phyloP scores from a whole-genome alignment of 2,329 filamentous ascomycete genomes.

The Xylaria sp. region DNA sequence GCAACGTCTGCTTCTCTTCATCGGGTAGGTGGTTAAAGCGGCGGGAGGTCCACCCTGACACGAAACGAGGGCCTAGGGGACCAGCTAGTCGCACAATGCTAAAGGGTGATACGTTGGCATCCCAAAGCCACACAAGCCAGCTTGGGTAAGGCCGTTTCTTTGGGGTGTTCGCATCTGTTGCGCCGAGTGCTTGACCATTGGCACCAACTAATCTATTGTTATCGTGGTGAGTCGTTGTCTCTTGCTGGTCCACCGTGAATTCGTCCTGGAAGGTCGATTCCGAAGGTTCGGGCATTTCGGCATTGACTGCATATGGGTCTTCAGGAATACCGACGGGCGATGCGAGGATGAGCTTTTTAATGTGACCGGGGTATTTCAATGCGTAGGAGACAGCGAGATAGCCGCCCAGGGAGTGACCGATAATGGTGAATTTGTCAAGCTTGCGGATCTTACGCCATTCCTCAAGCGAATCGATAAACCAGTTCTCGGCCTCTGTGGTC shows the following conservation, averaged over 20 bases:
- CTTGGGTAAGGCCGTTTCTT: constrained; percentile 72
- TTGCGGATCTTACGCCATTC: constrained; percentile 92
- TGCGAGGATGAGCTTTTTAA: constrained; percentile 96
- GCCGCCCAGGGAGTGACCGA: constrained; percentile 93
- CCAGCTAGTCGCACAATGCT: constrained; percentile 88
- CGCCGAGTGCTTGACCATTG: constrained; percentile 48
- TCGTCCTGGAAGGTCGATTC: constrained; percentile 81
- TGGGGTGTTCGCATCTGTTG: constrained; percentile 49
- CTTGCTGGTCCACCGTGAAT: constrained; percentile 78
- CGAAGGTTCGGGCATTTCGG: constrained; percentile 80
- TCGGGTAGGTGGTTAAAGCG: constrained; percentile 89
- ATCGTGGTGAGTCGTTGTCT: constrained; percentile 44
- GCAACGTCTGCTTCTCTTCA: constrained; percentile 83
- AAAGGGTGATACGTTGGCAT: constrained; percentile 96
- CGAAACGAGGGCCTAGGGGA: constrained; percentile 88
- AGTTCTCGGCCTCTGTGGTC: constrained; percentile 89
- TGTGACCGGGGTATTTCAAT: constrained; percentile 90
- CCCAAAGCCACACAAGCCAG: constrained; percentile 95
- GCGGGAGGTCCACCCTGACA: constrained; percentile 93
- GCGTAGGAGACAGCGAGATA: constrained; percentile 97
- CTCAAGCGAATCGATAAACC: constrained; percentile 95
- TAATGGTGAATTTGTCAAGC: constrained; percentile 90
- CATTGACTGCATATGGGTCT: constrained; percentile 87
- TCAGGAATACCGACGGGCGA: constrained; percentile 95
- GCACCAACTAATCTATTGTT: constrained; percentile 55